A percentile compares a stretch with the other conserved stretches of the same genome.
Evolutionary conservation across 148 eudicot species (phyloP).

Genomic region (Oxyria digyna): DNA sequence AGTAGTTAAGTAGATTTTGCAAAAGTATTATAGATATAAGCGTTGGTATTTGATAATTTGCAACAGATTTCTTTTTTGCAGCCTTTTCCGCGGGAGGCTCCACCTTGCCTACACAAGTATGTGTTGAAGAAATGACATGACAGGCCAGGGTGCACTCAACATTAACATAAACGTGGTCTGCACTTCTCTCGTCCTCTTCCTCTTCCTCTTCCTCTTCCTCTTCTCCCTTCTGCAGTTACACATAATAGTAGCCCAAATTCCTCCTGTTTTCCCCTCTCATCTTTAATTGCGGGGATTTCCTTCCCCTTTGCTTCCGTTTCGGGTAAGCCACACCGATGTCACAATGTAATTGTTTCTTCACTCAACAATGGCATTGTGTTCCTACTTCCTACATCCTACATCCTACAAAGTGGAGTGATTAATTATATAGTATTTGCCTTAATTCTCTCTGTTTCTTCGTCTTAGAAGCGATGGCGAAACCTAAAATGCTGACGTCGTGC

Average conservation of each 20-base stretch:
- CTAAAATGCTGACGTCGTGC: constrained; percentile 79
- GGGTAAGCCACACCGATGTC: background rate
- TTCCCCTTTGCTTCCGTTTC: background rate
- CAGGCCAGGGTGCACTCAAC: too few species aligned
- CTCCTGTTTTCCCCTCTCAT: background rate
- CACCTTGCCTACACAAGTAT: background rate
- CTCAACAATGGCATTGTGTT: background rate
- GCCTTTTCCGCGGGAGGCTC: background rate
- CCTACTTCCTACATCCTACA: too few species aligned
- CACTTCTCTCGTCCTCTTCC: background rate
- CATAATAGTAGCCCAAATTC: background rate
- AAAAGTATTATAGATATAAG: background rate
- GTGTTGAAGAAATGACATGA: too few species aligned
- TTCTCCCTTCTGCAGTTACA: background rate
- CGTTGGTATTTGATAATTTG: background rate
- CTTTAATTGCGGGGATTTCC: background rate
- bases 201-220: background rate
- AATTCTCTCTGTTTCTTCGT: background rate
- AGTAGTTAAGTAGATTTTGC: too few species aligned
- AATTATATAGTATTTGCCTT: background rate
- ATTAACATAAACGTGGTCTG: constrained; percentile 1
- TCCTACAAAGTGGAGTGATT: too few species aligned
- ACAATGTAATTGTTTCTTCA: background rate
- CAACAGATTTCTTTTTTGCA: background rate
- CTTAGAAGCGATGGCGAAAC: constrained; percentile 6